A percentile compares a stretch with the other conserved stretches of the same genome.
Evolutionary conservation across 2,329 filamentous ascomycete species (phyloP).

Genomic region (Juglanconis oblonga): DNA sequence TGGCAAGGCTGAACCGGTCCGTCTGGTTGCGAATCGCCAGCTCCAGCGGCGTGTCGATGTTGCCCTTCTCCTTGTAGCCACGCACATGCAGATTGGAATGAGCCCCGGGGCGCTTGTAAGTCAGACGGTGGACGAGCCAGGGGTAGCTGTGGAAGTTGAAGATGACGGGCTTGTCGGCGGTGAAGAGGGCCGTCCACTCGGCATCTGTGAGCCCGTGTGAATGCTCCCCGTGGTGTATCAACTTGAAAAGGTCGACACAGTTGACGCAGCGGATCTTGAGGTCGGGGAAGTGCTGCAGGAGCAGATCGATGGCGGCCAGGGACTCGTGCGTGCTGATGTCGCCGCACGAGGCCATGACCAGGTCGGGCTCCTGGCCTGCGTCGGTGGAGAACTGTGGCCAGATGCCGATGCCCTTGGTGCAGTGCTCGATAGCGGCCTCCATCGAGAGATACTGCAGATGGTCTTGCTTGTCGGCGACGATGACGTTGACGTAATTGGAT

Average conservation of each 20-base stretch:
- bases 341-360: conserved; percentile 74
- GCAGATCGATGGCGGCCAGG: conserved; percentile 69
- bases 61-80: conserved; percentile 80
- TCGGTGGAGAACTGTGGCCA: conserved; percentile 77
- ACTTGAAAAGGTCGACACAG: conserved; percentile 76
- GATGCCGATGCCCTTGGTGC: conserved; percentile 75
- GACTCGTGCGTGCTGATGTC: conserved; percentile 73
- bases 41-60: conserved; percentile 78
- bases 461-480: conserved; percentile 77
- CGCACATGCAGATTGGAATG: conserved; percentile 65
- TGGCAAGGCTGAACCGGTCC: conserved; percentile 73
- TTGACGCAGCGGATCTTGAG: conserved; percentile 79
- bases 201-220: conserved; percentile 67
- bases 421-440: conserved; percentile 71
- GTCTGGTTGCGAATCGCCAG: conserved; percentile 75
- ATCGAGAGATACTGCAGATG: conserved; percentile 74
- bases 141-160: conserved; percentile 87
- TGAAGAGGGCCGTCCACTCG: conserved; percentile 71
- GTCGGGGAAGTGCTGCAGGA: conserved; percentile 68
- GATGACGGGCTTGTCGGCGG: conserved; percentile 66
- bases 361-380: conserved; percentile 63
- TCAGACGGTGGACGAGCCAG: conserved; percentile 74
- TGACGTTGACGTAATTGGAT: conserved; percentile 76
- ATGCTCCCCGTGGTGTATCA: conserved; percentile 68
- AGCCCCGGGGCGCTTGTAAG: conserved; percentile 70